These are phyloP conservation scores for Mycosarcoma mackinlayi DNA, from an alignment of 1,284 basidiomycete genomes.

Conservation along the genomic window DNA sequence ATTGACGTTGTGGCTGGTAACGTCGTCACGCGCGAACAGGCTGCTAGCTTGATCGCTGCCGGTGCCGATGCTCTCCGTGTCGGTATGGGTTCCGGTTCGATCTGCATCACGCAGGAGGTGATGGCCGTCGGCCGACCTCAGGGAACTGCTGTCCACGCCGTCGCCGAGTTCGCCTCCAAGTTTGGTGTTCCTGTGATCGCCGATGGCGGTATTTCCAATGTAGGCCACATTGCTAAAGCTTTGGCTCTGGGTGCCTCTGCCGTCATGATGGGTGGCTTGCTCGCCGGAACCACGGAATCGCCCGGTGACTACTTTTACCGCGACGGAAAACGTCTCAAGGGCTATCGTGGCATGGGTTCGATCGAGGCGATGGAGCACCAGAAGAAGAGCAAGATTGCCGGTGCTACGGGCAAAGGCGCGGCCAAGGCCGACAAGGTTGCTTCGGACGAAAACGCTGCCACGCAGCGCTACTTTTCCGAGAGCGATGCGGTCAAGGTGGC, in stretches of 20 bases:
- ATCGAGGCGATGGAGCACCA: conserved; percentile 68
- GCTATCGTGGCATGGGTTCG: conserved; percentile 98
- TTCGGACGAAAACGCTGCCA: conserved; percentile 83
- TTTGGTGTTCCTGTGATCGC: conserved; percentile 98
- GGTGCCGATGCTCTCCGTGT: conserved; percentile 94
- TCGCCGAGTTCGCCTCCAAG: conserved; percentile 89
- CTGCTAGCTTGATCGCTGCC: conserved; percentile 89
- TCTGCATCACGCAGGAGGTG: conserved; percentile 99
- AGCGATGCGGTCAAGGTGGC: conserved; percentile 94
- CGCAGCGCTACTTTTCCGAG: conserved; percentile 96
- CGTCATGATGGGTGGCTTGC: conserved; percentile 98
- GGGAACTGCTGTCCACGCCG: conserved; percentile 93
- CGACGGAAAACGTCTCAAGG: conserved; percentile 97
- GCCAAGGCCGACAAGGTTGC: conserved; percentile 72
- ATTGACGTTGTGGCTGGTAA: conserved; percentile 95
- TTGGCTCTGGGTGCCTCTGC: conserved; percentile 90
- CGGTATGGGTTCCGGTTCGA: conserved; percentile 98
- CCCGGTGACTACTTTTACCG: conserved; percentile 99
- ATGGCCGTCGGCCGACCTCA: conserved; percentile 99
- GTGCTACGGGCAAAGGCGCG: conserved; percentile 69
- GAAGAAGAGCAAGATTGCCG: conserved; percentile 58
- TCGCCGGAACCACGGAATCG: conserved; percentile 96
- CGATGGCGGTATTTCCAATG: conserved; percentile 96
- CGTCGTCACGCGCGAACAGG: conserved; percentile 97
- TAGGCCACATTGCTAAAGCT: conserved; percentile 98